phyloP scores from a whole-genome alignment of 371 early-diverging fungal genomes.

The Apophysomyces variabilis region DNA sequence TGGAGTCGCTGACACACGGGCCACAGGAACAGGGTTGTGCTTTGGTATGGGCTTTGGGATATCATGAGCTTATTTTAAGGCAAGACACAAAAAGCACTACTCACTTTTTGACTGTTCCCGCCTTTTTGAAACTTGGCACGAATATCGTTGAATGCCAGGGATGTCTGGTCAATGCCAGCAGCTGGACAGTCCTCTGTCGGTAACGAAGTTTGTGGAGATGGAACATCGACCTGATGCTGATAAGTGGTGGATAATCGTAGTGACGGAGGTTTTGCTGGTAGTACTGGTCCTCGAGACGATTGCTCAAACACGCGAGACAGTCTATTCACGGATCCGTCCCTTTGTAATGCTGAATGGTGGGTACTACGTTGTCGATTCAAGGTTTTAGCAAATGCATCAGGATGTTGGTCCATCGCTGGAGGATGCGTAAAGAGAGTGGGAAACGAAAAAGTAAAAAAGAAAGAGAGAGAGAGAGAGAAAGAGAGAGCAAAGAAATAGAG shows the following conservation, averaged over 20 bases:
- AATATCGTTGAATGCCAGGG: constrained; percentile 46
- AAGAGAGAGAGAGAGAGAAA: constrained; percentile 6
- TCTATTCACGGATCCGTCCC: constrained; percentile 38
- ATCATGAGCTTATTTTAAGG: background rate
- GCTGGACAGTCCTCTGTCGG: constrained; percentile 9
- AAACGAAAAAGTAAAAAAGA: constrained; percentile 7
- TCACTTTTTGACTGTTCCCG: constrained; percentile 8
- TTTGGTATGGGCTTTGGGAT: background rate
- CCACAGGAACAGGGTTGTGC: constrained; percentile 1
- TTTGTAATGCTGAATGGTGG: constrained; percentile 14
- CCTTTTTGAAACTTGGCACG: constrained; percentile 48
- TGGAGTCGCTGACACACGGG: background rate
- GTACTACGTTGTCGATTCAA: constrained; percentile 34
- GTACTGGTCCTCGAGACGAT: constrained; percentile 24
- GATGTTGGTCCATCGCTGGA: constrained; percentile 3
- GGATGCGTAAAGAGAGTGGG: background rate
- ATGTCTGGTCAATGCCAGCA: constrained; percentile 28
- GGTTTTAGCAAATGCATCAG: constrained; percentile 49
- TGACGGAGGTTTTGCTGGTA: constrained; percentile 50
- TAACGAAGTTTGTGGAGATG: constrained; percentile 8
- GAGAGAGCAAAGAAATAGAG: background rate
- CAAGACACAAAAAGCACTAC: background rate
- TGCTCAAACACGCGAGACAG: constrained; percentile 51
- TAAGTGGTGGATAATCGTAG: constrained; percentile 20
- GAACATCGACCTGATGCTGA: constrained; percentile 19